Percentiles rank a stretch among this genome's conserved stretches.
phyloP scores from a whole-genome alignment of 768 basidiomycete species.

The Suillus cothurnatus region DNA sequence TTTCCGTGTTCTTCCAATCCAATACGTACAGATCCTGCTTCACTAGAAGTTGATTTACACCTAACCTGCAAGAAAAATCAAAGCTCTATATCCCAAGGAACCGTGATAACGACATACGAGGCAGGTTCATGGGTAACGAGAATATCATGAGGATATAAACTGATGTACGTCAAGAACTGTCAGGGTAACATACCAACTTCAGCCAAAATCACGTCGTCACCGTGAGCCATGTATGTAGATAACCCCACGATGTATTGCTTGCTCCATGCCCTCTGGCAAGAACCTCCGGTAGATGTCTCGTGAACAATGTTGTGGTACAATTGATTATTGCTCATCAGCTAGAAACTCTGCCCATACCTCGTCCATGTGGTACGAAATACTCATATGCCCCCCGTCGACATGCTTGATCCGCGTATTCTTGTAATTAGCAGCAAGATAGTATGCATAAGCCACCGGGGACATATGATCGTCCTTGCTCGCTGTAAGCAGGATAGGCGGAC shows the following conservation, averaged over 20 bases:
- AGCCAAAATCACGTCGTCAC: too few relatives aligned
- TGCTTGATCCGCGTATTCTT: slow-evolving; percentile 43
- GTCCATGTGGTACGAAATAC: slow-evolving; percentile 46
- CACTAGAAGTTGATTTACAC: neutral
- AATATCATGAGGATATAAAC: slow-evolving; percentile 15
- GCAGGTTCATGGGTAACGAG: slow-evolving; percentile 11
- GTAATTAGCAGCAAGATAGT: slow-evolving; percentile 52
- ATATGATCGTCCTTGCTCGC: slow-evolving; percentile 45
- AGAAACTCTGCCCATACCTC: slow-evolving; percentile 45
- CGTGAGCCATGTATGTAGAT: slow-evolving; percentile 1
- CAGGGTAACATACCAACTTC: neutral
- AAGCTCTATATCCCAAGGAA: slow-evolving; percentile 20
- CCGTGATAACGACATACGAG: slow-evolving; percentile 15
- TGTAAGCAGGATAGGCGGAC: slow-evolving; percentile 48
- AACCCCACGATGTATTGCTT: slow-evolving; percentile 6
- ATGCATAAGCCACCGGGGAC: slow-evolving; percentile 44
- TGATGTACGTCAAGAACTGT: slow-evolving; percentile 1
- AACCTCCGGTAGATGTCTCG: neutral
- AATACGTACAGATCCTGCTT: neutral
- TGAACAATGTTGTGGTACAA: neutral
- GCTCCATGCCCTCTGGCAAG: slow-evolving; percentile 3
- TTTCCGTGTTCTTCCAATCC: neutral
- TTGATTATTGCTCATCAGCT: slow-evolving; percentile 12
- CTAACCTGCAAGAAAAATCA: slow-evolving; percentile 1
- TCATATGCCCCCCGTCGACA: slow-evolving; percentile 53